phyloP scores from a whole-genome alignment of 805 yeast species.

The Starmerella floricola region DNA sequence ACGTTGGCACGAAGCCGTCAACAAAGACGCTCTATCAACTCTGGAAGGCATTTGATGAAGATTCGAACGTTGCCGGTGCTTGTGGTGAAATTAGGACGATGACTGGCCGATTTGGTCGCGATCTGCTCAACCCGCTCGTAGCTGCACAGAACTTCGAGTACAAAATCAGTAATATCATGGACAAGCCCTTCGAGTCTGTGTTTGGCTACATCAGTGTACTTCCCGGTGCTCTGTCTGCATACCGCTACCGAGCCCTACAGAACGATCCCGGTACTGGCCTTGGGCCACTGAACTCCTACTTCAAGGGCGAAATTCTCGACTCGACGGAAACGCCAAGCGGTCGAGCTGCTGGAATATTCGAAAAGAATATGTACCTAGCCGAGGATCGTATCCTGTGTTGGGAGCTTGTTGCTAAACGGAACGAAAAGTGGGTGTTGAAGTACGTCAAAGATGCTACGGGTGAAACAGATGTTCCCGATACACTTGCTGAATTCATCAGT shows the following conservation, averaged over 20 bases:
- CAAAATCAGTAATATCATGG: conserved; percentile 91
- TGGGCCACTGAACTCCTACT: conserved; percentile 81
- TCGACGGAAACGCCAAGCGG: conserved; percentile 43
- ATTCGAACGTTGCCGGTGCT: conserved; percentile 96
- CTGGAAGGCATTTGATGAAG: conserved; percentile 96
- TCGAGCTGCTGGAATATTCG: conserved; percentile 58
- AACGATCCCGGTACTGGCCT: conserved; percentile 74
- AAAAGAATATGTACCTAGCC: conserved; percentile 93
- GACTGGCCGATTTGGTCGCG: conserved; percentile 79
- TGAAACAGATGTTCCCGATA: conserved; percentile 94
- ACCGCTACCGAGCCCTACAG: conserved; percentile 73
- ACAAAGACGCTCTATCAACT: conserved; percentile 76
- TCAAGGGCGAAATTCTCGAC: conserved; percentile 68
- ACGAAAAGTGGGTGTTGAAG: conserved; percentile 77
- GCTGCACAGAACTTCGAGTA: conserved; percentile 96
- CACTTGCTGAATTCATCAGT: conserved; percentile 83
- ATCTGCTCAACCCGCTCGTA: conserved; percentile 77
- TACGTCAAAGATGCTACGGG: conserved; percentile 89
- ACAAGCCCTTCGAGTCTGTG: conserved; percentile 83
- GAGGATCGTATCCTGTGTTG: conserved; percentile 94
- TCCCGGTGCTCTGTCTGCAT: conserved; percentile 94
- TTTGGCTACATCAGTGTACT: conserved; percentile 89
- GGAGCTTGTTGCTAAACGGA: conserved; percentile 81
- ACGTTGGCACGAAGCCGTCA: conserved; percentile 97
- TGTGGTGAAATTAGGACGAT: conserved; percentile 95